Evolutionary conservation across 2,329 filamentous ascomycete species (phyloP).

Genomic region (Ascochyta pisi): DNA sequence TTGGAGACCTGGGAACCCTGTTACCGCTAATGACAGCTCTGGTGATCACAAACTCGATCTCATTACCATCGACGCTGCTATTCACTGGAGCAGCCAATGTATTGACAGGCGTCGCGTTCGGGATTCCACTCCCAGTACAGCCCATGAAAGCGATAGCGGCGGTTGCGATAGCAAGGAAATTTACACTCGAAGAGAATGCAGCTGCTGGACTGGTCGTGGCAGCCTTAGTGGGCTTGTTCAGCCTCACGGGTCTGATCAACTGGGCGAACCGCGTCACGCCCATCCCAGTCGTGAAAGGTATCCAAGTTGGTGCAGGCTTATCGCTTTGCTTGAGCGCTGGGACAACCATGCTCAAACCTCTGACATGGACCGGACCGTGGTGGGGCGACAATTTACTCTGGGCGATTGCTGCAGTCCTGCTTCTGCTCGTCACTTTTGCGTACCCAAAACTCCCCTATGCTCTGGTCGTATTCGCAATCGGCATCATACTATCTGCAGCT

Average conservation of each 20-base stretch:
- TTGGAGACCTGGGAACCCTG: constrained; percentile 88
- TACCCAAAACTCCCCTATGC: constrained; percentile 78
- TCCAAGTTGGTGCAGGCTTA: constrained; percentile 90
- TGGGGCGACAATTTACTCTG: constrained; percentile 80
- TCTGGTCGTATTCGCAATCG: constrained; percentile 72
- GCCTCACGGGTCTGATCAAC: constrained; percentile 76
- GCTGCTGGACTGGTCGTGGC: constrained; percentile 84
- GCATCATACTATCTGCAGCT: constrained; percentile 69
- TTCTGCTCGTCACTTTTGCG: constrained; percentile 71
- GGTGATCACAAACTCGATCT: constrained; percentile 77
- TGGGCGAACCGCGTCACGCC: constrained; percentile 79
- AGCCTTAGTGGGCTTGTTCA: constrained; percentile 75
- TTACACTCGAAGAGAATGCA: constrained; percentile 74
- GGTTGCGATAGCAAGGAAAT: constrained; percentile 76
- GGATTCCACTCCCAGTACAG: constrained; percentile 89
- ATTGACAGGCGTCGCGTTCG: constrained; percentile 79
- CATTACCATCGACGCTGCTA: constrained; percentile 81
- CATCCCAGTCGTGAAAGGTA: constrained; percentile 88
- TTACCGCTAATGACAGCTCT: constrained; percentile 89
- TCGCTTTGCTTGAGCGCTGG: constrained; percentile 82
- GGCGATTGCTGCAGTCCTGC: constrained; percentile 75
- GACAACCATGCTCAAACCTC: constrained; percentile 66
- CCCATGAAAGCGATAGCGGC: constrained; percentile 91
- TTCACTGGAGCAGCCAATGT: constrained; percentile 91
- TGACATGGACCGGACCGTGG: constrained; percentile 71